Conservation (phyloP, 257 asterid genomes). For the Handroanthus guayacan region DNA sequence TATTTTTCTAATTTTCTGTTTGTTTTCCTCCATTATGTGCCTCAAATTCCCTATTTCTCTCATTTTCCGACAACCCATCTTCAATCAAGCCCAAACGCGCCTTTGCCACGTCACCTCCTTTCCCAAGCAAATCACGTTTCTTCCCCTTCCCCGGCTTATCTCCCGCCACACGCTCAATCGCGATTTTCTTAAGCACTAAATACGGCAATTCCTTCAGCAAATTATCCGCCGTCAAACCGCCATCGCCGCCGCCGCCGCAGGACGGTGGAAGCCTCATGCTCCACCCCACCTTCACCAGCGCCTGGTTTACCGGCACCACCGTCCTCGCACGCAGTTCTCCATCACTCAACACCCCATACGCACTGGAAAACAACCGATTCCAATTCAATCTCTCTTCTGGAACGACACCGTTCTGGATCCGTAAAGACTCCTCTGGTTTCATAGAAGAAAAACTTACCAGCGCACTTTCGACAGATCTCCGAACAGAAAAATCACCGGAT, state of each 20-base stretch:
- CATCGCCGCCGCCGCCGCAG: neutral
- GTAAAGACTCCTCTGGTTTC: neutral
- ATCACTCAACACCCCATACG: conserved; percentile 17
- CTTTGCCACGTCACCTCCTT: conserved; percentile 6
- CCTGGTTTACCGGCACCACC: neutral
- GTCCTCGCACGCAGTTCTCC: conserved; percentile 30
- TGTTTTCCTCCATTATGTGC: neutral
- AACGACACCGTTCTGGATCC: neutral
- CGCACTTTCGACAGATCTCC: conserved; percentile 15
- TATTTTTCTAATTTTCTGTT: no score
- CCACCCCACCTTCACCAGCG: conserved; percentile 32
- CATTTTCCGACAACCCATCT: neutral
- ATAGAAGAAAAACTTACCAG: neutral
- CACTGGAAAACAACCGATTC: conserved; percentile 7
- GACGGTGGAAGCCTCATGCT: conserved; percentile 19
- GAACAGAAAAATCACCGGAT: conserved; percentile 26
- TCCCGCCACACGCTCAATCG: conserved; percentile 18
- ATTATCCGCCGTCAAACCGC: neutral
- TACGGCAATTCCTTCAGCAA: conserved; percentile 16
- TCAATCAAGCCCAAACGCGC: neutral
- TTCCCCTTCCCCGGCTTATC: neutral
- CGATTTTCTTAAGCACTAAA: conserved; percentile 23
- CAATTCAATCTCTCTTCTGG: conserved; percentile 14
- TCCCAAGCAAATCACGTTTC: neutral
- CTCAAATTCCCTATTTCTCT: neutral